Evolutionary conservation across 2,329 filamentous ascomycete genomes (phyloP).

Genomic region (Colletotrichum sp.): DNA sequence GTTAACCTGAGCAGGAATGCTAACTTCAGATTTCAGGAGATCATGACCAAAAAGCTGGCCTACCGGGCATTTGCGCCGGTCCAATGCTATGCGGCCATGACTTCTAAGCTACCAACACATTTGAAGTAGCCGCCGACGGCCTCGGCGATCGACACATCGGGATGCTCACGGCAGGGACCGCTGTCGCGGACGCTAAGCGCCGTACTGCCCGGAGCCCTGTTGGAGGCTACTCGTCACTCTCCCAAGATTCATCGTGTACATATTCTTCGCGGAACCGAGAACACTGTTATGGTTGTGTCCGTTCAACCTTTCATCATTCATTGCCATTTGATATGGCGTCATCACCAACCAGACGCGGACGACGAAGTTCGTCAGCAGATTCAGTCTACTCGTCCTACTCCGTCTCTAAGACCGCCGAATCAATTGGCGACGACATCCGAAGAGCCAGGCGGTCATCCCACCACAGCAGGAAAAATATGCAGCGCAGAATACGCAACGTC

Average conservation of each 20-base stretch:
- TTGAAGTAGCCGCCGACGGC: background rate
- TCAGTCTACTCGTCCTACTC: background rate
- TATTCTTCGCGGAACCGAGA: background rate
- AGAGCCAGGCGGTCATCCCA: background rate
- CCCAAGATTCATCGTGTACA: background rate
- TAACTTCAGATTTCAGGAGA: background rate
- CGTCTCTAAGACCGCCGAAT: background rate
- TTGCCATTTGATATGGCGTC: background rate
- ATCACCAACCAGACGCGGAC: background rate
- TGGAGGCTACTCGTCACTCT: background rate
- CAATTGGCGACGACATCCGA: constrained; percentile 29
- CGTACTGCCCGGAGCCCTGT: background rate
- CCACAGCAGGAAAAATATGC: background rate
- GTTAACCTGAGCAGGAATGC: background rate
- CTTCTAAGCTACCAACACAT: background rate
- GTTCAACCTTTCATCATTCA: background rate
- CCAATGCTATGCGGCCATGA: background rate
- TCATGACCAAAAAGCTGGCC: background rate
- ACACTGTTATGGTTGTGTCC: no score
- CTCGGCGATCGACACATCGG: background rate
- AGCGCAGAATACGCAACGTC: background rate
- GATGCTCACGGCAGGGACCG: background rate
- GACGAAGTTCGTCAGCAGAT: background rate
- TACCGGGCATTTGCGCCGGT: background rate
- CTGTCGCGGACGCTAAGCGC: background rate